These are phyloP conservation scores for Penicillium taxi DNA, from an alignment of 495 filamentous ascomycete species.

Conservation along the genomic window DNA sequence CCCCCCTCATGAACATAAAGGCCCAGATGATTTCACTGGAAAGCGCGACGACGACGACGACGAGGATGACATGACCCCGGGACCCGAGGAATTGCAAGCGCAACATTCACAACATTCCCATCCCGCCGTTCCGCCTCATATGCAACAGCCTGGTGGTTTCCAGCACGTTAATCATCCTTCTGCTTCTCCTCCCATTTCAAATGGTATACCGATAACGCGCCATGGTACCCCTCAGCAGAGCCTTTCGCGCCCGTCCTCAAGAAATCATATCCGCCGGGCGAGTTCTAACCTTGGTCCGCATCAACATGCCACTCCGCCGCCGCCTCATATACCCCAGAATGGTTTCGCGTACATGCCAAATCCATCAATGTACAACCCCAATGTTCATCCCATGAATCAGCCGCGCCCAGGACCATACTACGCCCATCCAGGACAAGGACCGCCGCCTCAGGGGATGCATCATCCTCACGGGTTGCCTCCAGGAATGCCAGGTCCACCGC, in stretches of 20 bases:
- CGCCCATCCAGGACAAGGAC: slow-evolving; percentile 35
- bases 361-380: slow-evolving; percentile 75
- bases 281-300: slow-evolving; percentile 69
- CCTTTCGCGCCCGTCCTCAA: slow-evolving; percentile 71
- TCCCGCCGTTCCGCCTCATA: slow-evolving; percentile 60
- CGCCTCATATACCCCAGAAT: slow-evolving; percentile 57
- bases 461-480: slow-evolving; percentile 28
- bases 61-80: slow-evolving; percentile 67
- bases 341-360: slow-evolving; percentile 80
- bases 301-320: slow-evolving; percentile 49
- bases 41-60: slow-evolving; percentile 79
- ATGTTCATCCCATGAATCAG: slow-evolving; percentile 43
- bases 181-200: slow-evolving; percentile 80
- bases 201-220: slow-evolving; percentile 65
- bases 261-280: slow-evolving; percentile 66
- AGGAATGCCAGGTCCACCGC: slow-evolving; percentile 25
- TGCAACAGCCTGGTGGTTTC: slow-evolving; percentile 69
- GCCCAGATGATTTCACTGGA: slow-evolving; percentile 82
- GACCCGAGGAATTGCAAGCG: slow-evolving; percentile 50
- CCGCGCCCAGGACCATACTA: slow-evolving; percentile 43
- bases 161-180: slow-evolving; percentile 80
- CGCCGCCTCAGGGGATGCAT: slow-evolving; percentile 19
- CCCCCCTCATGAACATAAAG: slow-evolving; percentile 90
- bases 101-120: slow-evolving; percentile 38
- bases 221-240: slow-evolving; percentile 73